These are phyloP conservation scores for Lentinus brumalis DNA, from an alignment of 768 basidiomycete species.

Conservation along the genomic window DNA sequence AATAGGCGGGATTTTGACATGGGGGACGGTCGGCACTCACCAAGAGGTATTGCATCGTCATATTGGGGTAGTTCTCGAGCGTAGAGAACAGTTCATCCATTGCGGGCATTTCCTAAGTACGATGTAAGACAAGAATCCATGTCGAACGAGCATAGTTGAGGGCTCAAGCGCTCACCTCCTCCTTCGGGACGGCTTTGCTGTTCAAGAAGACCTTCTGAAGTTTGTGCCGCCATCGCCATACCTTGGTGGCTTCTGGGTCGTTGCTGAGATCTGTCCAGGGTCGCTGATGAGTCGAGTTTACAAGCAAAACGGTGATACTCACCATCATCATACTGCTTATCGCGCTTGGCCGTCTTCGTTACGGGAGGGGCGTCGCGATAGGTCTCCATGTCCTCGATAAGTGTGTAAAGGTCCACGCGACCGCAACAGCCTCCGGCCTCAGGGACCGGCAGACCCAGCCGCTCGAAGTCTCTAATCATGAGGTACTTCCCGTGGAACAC, in stretches of 20 bases:
- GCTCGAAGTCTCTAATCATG: no score
- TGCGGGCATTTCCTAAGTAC: conserved; percentile 70
- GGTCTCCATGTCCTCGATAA: no score
- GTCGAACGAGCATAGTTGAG: neutral
- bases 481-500: no score
- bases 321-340: conserved; percentile 70
- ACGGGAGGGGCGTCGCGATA: conserved; percentile 47
- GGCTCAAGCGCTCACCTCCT: conserved; percentile 57
- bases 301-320: conserved; percentile 27
- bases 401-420: no score
- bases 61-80: conserved; percentile 74
- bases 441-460: no score
- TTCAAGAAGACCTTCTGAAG: conserved; percentile 86
- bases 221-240: conserved; percentile 90
- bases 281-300: neutral
- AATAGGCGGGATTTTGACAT: neutral
- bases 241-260: conserved; percentile 69
- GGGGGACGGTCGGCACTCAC: conserved; percentile 38
- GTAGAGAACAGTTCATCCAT: conserved; percentile 72
- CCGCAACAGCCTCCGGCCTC: no score
- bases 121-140: conserved; percentile 11
- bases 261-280: conserved; percentile 43
- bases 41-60: conserved; percentile 75
- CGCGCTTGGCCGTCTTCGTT: conserved; percentile 61
- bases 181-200: conserved; percentile 61